A percentile compares a stretch with the other conserved stretches of the same genome.
phyloP scores from a whole-genome alignment of 768 basidiomycete genomes.

The Amanita fuliginea region DNA sequence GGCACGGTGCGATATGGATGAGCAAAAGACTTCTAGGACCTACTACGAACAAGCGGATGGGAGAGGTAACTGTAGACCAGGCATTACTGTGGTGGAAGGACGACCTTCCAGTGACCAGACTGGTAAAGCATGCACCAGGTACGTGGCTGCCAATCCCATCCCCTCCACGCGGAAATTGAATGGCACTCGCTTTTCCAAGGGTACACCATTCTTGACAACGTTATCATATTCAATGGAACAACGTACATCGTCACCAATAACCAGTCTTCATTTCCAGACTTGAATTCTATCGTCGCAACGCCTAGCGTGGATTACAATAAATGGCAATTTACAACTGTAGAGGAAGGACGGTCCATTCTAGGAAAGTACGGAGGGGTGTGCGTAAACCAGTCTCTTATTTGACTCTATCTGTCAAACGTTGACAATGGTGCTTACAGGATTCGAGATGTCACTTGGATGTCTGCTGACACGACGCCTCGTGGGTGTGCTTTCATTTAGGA shows the following conservation, averaged over 20 bases:
- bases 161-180: background rate
- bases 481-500: constrained; percentile 14
- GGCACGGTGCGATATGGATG: constrained; percentile 34
- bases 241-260: constrained; percentile 70
- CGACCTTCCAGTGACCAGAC: constrained; percentile 40
- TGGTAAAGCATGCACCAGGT: constrained; percentile 63
- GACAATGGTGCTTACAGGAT: constrained; percentile 27
- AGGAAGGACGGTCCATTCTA: constrained; percentile 35
- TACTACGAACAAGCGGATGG: constrained; percentile 16
- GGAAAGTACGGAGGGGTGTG: constrained; percentile 47
- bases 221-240: constrained; percentile 62
- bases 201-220: constrained; percentile 74
- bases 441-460: constrained; percentile 61
- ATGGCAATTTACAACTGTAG: constrained; percentile 49
- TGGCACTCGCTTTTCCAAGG: constrained; percentile 30
- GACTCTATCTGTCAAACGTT: background rate
- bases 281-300: constrained; percentile 40
- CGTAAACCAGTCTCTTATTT: constrained; percentile 7
- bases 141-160: constrained; percentile 6
- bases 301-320: constrained; percentile 25
- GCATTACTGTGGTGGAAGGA: constrained; percentile 47
- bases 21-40: constrained; percentile 20
- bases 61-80: constrained; percentile 33
- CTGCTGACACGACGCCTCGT: constrained; percentile 42
- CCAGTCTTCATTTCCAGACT: constrained; percentile 44